A percentile compares a stretch with the other conserved stretches of the same genome.
Evolutionary conservation across 2,329 filamentous ascomycete genomes (phyloP).

Genomic region (Pochonia chlamydosporia): DNA sequence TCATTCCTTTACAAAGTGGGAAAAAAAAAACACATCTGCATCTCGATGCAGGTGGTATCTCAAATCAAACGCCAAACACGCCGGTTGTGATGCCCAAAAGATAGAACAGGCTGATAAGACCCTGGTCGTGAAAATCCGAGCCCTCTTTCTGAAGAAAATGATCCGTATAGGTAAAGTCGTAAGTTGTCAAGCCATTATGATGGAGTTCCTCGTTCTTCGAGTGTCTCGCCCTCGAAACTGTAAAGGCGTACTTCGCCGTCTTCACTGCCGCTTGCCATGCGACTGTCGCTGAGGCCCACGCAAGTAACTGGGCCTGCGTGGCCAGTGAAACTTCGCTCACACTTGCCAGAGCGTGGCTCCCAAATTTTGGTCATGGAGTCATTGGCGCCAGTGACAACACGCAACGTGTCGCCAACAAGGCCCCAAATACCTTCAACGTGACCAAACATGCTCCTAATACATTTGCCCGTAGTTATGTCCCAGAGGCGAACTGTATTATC

Average conservation of each 20-base stretch:
- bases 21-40: not conserved
- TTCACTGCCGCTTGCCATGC: conserved; percentile 87
- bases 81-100: not conserved
- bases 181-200: conserved; percentile 26
- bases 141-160: not conserved
- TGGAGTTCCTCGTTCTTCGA: conserved; percentile 46
- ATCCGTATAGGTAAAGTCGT: not conserved
- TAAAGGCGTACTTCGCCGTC: conserved; percentile 88
- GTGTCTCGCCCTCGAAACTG: conserved; percentile 57
- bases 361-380: conserved; percentile 92
- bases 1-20: not conserved
- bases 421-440: conserved; percentile 97
- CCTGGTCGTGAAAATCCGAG: not conserved
- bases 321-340: conserved; percentile 86
- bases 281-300: conserved; percentile 81
- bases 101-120: not conserved
- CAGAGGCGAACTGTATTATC: conserved; percentile 90
- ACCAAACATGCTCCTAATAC: conserved; percentile 89
- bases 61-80: not conserved
- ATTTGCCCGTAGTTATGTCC: conserved; percentile 78
- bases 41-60: not conserved
- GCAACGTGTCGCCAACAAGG: conserved; percentile 78
- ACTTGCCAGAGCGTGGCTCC: conserved; percentile 87
- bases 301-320: conserved; percentile 91
- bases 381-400: conserved; percentile 83